Evolutionary conservation across 139 green algal genomes (phyloP).

Genomic region (Volvox reticuliferus): DNA sequence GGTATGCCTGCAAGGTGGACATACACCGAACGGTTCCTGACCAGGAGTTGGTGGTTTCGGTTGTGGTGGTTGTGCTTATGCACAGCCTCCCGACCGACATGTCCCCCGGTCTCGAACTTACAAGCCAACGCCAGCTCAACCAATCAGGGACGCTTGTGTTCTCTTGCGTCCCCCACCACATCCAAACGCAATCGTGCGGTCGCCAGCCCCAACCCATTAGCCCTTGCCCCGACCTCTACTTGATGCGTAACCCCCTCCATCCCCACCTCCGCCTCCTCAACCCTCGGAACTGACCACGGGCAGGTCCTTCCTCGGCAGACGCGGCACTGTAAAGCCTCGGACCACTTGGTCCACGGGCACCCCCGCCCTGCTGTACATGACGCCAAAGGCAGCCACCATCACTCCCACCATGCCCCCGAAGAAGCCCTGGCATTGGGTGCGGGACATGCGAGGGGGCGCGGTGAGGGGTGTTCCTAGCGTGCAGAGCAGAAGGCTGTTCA

Average conservation of each 20-base stretch:
- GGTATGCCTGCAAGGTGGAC: no score
- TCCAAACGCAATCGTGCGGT: background rate
- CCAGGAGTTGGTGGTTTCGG: no score
- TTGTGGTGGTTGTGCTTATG: no score
- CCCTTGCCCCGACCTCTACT: no score
- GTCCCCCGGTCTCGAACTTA: no score
- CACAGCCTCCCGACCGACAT: no score
- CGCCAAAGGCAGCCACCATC: conserved; percentile 78
- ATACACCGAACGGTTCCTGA: no score
- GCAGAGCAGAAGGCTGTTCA: no score
- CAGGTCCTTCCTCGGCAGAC: conserved; percentile 49
- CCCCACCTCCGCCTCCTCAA: background rate
- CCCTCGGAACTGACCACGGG: conserved; percentile 19
- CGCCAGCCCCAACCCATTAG: background rate
- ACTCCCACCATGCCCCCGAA: conserved; percentile 77
- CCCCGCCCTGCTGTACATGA: conserved; percentile 61
- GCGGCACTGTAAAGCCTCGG: conserved; percentile 73
- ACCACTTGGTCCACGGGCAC: conserved; percentile 63
- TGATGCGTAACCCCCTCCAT: no score
- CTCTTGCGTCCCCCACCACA: no score
- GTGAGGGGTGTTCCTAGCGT: background rate
- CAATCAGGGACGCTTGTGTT: no score
- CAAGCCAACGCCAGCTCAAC: no score
- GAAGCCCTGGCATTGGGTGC: conserved; percentile 50
- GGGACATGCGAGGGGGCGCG: background rate